These are phyloP conservation scores for Candida parachauliodes DNA, from an alignment of 805 yeast species.

Conservation along the genomic window DNA sequence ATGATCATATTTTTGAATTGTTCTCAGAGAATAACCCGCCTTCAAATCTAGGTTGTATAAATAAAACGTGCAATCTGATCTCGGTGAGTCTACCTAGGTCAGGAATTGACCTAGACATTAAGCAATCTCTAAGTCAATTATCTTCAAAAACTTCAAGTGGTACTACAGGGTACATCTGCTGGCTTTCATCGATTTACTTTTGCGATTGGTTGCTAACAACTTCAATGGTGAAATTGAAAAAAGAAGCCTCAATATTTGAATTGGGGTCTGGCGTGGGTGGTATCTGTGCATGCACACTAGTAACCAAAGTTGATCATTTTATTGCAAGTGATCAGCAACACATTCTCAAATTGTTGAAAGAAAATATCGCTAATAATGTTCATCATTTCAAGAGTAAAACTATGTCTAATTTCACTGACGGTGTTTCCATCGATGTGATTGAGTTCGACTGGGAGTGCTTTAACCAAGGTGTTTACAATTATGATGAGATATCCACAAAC, in stretches of 20 bases:
- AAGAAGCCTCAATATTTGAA: conserved; percentile 40
- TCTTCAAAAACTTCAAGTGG: conserved; percentile 31
- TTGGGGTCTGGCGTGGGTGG: conserved; percentile 64
- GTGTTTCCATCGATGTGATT: conserved; percentile 36
- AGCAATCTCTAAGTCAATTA: conserved; percentile 32
- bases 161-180: conserved; percentile 59
- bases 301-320: conserved; percentile 28
- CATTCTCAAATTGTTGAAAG: conserved; percentile 45
- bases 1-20: conserved; percentile 31
- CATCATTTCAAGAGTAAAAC: conserved; percentile 4
- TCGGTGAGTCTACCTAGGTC: conserved; percentile 17
- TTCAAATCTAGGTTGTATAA: conserved; percentile 34
- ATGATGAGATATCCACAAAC: conserved; percentile 11
- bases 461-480: conserved; percentile 28
- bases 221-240: conserved; percentile 22
- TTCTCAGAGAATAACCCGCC: conserved; percentile 25
- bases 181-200: conserved; percentile 50
- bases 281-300: conserved; percentile 40
- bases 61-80: conserved; percentile 22
- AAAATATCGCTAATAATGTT: conserved; percentile 44
- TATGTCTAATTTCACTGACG: conserved; percentile 2
- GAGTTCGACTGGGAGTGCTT: conserved; percentile 63
- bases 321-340: conserved; percentile 60
- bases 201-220: conserved; percentile 50
- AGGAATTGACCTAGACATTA: conserved; percentile 24